Evolutionary conservation across 257 asterid species (phyloP).

Genomic region (Salvia rosmarinus): DNA sequence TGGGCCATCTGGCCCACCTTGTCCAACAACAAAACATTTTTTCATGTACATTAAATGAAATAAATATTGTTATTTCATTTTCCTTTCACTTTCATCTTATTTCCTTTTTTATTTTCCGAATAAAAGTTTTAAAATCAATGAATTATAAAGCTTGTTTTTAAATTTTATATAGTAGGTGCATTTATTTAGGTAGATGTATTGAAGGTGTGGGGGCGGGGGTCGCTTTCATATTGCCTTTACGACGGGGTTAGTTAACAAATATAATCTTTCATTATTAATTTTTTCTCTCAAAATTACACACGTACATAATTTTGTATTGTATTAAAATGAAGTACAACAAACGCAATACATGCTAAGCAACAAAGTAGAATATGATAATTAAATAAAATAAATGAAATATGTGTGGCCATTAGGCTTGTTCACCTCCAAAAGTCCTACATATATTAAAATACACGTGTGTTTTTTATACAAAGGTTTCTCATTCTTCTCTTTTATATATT

Average conservation of each 20-base stretch:
- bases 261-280: background rate
- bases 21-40: no score
- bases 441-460: background rate
- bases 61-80: background rate
- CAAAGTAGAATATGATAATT: background rate
- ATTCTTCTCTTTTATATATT: background rate
- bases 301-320: background rate
- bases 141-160: background rate
- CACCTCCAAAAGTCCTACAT: background rate
- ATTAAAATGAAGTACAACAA: background rate
- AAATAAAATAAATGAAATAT: background rate
- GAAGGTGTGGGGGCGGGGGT: slow-evolving; percentile 48
- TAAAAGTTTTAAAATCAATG: background rate
- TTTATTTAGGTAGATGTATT: slow-evolving; percentile 53
- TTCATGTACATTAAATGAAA: slow-evolving; percentile 26
- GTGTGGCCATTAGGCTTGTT: background rate
- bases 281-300: background rate
- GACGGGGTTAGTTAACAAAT: background rate
- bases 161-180: slow-evolving; percentile 31
- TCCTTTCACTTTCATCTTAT: background rate
- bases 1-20: slow-evolving; percentile 28
- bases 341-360: background rate
- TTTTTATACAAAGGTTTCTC: no score
- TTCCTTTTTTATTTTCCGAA: background rate
- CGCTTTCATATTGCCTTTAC: slow-evolving; percentile 49